Evolutionary conservation across 345 rosid species (phyloP).

Genomic region (Eucalyptus rudis): DNA sequence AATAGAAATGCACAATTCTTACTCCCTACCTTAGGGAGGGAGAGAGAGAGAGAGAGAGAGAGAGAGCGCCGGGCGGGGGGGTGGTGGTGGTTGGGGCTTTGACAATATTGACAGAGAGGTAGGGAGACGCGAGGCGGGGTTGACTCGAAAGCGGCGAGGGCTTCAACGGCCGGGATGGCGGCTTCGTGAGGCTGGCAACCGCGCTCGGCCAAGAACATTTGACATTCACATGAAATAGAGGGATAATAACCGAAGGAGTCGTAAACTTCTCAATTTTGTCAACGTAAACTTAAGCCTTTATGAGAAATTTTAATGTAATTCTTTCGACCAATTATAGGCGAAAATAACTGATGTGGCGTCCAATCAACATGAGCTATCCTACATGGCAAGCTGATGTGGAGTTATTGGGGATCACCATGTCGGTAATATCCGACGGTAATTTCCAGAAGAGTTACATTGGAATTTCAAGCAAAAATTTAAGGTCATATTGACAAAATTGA

Average conservation of each 20-base stretch:
- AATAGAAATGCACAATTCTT: not conserved
- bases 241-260: not conserved
- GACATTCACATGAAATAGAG: not conserved
- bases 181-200: not conserved
- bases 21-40: not conserved
- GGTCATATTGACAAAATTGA: not conserved
- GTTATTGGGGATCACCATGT: not conserved
- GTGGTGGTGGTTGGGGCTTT: not conserved
- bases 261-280: not conserved
- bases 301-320: not conserved
- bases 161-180: not conserved
- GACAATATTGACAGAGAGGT: not conserved
- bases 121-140: not conserved
- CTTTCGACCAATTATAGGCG: rapidly evolving
- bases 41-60: not conserved
- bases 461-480: not conserved
- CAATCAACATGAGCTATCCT: not conserved
- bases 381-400: not conserved
- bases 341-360: rapidly evolving
- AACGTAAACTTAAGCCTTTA: not conserved
- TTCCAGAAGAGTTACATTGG: not conserved
- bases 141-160: not conserved
- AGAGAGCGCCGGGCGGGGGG: too few species aligned
- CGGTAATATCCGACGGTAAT: not conserved
- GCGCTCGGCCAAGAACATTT: not conserved